Conservation (phyloP, 192 early-diverging fungal species). For the Lunasporangiospora selenospora region DNA sequence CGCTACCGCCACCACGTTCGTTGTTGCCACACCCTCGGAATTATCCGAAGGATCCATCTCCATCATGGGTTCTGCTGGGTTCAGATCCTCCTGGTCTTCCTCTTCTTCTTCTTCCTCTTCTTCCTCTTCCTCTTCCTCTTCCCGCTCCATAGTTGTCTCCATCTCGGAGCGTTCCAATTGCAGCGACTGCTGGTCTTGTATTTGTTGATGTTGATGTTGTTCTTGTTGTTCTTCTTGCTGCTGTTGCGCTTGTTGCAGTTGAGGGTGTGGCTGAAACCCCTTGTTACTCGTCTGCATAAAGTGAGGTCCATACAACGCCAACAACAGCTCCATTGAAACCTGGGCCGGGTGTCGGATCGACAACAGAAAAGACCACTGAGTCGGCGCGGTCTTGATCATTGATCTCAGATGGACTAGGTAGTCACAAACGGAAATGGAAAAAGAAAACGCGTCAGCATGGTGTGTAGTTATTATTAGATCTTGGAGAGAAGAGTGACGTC, state of each 20-base stretch:
- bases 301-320: conserved; percentile 38
- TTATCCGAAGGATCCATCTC: no score
- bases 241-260: background rate
- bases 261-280: background rate
- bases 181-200: background rate
- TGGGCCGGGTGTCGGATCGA: conserved; percentile 44
- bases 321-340: conserved; percentile 36
- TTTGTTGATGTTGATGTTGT: background rate
- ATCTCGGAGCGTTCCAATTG: background rate
- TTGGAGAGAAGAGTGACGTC: background rate
- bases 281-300: conserved; percentile 34
- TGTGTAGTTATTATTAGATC: no score
- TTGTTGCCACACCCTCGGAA: background rate
- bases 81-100: no score
- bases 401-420: conserved; percentile 32
- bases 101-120: background rate
- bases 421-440: background rate
- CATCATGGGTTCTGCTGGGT: no score
- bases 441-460: background rate
- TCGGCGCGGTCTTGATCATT: conserved; percentile 46
- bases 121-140: background rate
- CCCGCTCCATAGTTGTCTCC: background rate
- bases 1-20: background rate
- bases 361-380: conserved; percentile 39
- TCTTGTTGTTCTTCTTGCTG: background rate